These are phyloP conservation scores for Pulveroboletus sp. DNA, from an alignment of 768 basidiomycete species.

Conservation along the genomic window DNA sequence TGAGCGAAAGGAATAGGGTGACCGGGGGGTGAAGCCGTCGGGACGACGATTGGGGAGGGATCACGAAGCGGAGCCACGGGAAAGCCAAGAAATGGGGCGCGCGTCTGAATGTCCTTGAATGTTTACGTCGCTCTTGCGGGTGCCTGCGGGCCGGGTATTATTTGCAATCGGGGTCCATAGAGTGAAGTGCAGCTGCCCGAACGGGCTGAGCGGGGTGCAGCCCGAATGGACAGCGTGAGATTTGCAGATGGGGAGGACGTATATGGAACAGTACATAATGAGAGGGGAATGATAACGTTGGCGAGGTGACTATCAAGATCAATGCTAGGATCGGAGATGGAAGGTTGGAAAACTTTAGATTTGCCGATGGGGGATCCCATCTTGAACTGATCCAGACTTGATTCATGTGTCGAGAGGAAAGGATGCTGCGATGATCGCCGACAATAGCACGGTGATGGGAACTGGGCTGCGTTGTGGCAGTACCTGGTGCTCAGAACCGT, in stretches of 20 bases:
- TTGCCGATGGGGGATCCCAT: constrained; percentile 22
- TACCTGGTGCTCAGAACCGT: constrained; percentile 11
- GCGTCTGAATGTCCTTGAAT: constrained; percentile 2
- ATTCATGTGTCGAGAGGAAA: background rate
- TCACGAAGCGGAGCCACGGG: constrained; percentile 11
- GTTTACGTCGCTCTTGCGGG: constrained; percentile 23
- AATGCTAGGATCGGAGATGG: constrained; percentile 30
- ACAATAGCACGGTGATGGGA: constrained; percentile 13
- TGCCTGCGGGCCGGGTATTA: constrained; percentile 6
- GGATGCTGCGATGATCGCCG: constrained; percentile 27
- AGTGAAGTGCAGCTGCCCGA: too few species aligned
- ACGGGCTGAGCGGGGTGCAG: too few species aligned
- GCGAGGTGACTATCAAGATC: constrained; percentile 23
- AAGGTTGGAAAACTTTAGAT: constrained; percentile 31
- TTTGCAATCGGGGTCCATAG: constrained; percentile 5
- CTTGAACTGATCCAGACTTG: constrained; percentile 13
- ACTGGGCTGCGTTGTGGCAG: constrained; percentile 20
- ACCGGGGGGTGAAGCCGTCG: constrained; percentile 22
- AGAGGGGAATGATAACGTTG: constrained; percentile 32
- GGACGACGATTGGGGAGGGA: constrained; percentile 11
- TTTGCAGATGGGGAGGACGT: constrained; percentile 22
- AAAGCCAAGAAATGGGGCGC: constrained; percentile 9
- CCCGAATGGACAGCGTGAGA: constrained; percentile 20
- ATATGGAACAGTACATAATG: constrained; percentile 25
- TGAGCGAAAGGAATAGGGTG: constrained; percentile 16